Conservation (phyloP, 257 asterid species). For the Solanum paucissectum region DNA sequence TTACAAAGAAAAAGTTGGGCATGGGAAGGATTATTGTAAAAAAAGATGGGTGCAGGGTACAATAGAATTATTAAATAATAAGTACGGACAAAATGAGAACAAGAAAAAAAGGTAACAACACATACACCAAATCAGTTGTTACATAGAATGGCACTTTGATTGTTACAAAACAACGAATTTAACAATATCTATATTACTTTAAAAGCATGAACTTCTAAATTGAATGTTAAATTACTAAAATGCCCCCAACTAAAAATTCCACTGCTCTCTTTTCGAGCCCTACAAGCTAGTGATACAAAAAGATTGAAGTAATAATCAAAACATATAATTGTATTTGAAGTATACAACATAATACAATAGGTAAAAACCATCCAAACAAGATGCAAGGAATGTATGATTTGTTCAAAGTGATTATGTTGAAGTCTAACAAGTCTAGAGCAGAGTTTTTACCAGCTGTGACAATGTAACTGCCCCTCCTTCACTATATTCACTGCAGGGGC, state of each 20-base stretch:
- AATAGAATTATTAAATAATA: not conserved
- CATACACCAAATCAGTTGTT: not conserved
- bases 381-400: not conserved
- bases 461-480: conserved; percentile 91
- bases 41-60: not conserved
- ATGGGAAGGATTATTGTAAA: not conserved
- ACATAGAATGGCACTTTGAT: not conserved
- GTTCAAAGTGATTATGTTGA: not conserved
- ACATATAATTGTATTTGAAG: not conserved
- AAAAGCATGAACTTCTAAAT: too few species aligned
- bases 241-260: too few species aligned
- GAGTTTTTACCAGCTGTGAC: conserved; percentile 73
- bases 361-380: not conserved
- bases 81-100: not conserved
- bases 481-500: conserved; percentile 83
- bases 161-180: not conserved
- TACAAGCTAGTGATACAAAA: not conserved
- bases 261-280: too few species aligned
- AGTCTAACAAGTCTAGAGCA: conserved; percentile 1
- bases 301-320: not conserved
- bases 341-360: not conserved
- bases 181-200: not conserved
- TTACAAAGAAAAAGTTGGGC: not conserved
- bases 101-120: not conserved
- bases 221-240: too few species aligned